Conservation (phyloP, 257 asterid species). For the Solanum pimpinellifolium region DNA sequence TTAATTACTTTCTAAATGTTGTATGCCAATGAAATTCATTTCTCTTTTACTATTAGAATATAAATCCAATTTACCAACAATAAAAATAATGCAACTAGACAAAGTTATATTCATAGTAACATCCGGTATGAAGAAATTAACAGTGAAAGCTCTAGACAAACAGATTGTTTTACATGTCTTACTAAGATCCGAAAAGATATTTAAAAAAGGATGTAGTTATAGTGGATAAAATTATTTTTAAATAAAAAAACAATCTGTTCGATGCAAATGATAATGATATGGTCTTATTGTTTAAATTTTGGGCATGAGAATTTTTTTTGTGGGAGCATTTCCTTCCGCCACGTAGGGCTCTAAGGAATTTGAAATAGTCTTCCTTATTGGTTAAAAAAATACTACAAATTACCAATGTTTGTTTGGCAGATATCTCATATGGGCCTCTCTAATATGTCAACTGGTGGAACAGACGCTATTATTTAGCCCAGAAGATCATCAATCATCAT, state of each 20-base stretch:
- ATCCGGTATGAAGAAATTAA: no score
- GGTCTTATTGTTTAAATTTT: no score
- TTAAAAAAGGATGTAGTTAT: no score
- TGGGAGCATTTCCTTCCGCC: no score
- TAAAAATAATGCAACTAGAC: not conserved
- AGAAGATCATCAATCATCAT: not conserved
- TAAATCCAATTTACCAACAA: not conserved
- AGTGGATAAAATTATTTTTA: no score
- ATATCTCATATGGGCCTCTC: not conserved
- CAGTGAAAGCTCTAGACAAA: not conserved
- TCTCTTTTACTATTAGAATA: not conserved
- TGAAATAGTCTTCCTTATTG: not conserved
- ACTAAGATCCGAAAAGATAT: no score
- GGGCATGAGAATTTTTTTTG: no score
- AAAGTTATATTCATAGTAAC: not conserved
- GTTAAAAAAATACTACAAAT: not conserved
- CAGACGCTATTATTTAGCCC: not conserved
- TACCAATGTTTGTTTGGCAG: not conserved
- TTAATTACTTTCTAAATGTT: no score
- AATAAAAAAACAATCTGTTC: no score
- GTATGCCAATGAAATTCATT: not conserved
- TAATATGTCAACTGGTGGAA: not conserved
- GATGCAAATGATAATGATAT: no score
- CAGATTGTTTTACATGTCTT: not conserved
- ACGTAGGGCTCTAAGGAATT: no score